Base-by-base conservation (phyloP, 2,329 filamentous ascomycete genomes). In the Fusarium mexicanum region DNA sequence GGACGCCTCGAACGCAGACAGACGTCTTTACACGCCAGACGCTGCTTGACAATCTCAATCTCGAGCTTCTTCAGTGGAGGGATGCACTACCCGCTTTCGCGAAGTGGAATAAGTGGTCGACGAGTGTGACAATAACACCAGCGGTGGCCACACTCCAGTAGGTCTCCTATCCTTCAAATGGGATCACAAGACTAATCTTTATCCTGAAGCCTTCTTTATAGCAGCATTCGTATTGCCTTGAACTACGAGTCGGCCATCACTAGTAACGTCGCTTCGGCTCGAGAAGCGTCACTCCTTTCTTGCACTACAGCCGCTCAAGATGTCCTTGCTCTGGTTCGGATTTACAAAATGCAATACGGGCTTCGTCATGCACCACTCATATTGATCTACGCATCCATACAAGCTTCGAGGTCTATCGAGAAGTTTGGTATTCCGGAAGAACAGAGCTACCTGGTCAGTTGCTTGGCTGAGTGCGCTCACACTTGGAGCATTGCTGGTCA, bases 361-460 rank as follows among this genome's bases (percentile, higher is more conserved):
- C 40, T 64, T 17, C 35, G 43, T 0, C 61, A 64, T 26, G 44
- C 61, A n/a, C 61, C 61, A n/a, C 61, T 64, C 6, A 48, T 64
- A 35, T 38, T 64, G 5, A 48, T 64, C 10, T 64, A 64, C 18
- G 61, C 61, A 11, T 48, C 61, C 2, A 64, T 61, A 48, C 43
- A 64, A 37, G 61, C 43, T 0, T 46, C 31, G 10, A 31, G 50
- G 7, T 48, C 51, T 6, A 61, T 64, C 5, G 29, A 41, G 13
- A 61, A 31, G 13, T 61, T 41, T 24, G 61, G 61, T 3, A 64
- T 64, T 17, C 61, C 61, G 12, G 61, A 64, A 16, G 61, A 64
- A 33, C 54, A 64, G 13, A 61, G 29, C 17, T 64, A 64, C 14
- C n/a, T 64, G 14, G 22, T 61, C 5, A 37, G 17, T 17, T 64